phyloP scores from a whole-genome alignment of 805 yeast species.

The Candida multigemmis region DNA sequence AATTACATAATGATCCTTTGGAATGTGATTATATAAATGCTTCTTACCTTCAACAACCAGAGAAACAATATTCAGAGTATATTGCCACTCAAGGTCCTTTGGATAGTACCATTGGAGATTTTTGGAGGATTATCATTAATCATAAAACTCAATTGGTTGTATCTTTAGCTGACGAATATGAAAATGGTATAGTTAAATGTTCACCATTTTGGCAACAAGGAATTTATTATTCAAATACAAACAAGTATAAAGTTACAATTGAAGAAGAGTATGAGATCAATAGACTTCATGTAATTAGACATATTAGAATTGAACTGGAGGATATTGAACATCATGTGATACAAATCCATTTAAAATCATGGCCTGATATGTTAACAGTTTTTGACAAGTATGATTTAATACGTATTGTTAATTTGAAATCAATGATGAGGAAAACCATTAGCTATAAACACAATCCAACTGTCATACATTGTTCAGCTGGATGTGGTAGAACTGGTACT shows the following conservation, averaged over 20 bases:
- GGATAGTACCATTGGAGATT: slow-evolving; percentile 64
- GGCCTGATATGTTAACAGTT: slow-evolving; percentile 79
- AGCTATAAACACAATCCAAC: slow-evolving; percentile 34
- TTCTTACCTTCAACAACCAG: slow-evolving; percentile 39
- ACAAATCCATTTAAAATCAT: slow-evolving; percentile 69
- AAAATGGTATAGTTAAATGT: slow-evolving; percentile 76
- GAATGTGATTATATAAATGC: slow-evolving; percentile 75
- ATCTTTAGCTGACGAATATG: slow-evolving; percentile 67
- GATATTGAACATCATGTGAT: slow-evolving; percentile 36
- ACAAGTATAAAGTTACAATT: slow-evolving; percentile 15
- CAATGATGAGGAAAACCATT: slow-evolving; percentile 5
- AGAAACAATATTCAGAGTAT: slow-evolving; percentile 11
- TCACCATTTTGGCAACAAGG: slow-evolving; percentile 68
- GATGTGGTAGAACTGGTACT: slow-evolving; percentile 95
- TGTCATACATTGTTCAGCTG: slow-evolving; percentile 90
- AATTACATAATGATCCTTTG: slow-evolving; percentile 22
- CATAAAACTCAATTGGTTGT: slow-evolving; percentile 58
- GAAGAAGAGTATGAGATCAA: slow-evolving; percentile 10
- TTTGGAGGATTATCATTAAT: slow-evolving; percentile 70
- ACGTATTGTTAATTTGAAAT: slow-evolving; percentile 27
- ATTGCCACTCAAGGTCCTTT: slow-evolving; percentile 93
- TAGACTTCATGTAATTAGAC: slow-evolving; percentile 23
- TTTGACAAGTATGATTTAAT: slow-evolving; percentile 49
- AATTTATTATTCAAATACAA: slow-evolving; percentile 25
- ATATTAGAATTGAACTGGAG: slow-evolving; percentile 12